Evolutionary conservation across 2,329 filamentous ascomycete genomes (phyloP).

Genomic region (Xylariaceae sp.): DNA sequence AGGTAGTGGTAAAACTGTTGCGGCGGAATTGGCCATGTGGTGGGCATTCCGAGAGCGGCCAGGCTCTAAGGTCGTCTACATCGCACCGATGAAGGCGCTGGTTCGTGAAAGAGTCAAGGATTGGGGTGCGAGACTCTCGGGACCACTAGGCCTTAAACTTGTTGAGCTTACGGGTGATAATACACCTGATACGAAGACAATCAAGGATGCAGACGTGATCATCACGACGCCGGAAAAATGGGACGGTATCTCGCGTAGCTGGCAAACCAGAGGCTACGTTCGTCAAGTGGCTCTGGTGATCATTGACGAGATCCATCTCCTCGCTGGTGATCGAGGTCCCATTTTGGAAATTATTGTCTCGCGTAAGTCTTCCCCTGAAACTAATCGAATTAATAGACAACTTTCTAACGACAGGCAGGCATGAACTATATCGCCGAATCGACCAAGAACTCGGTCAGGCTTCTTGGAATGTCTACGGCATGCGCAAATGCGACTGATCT

Average conservation of each 20-base stretch:
- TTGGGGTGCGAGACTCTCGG: slow-evolving; percentile 77
- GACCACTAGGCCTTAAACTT: slow-evolving; percentile 78
- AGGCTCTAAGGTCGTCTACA: slow-evolving; percentile 96
- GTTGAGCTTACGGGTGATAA: slow-evolving; percentile 98
- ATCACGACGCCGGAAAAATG: slow-evolving; percentile 99
- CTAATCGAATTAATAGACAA: background rate
- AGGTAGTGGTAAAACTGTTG: slow-evolving; percentile 95
- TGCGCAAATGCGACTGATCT: slow-evolving; percentile 94
- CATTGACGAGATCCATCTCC: slow-evolving; percentile 94
- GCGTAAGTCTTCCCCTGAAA: slow-evolving; percentile 36
- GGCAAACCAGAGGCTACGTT: slow-evolving; percentile 96
- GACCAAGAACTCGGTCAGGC: slow-evolving; percentile 78
- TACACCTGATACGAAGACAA: slow-evolving; percentile 92
- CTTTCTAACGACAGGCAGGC: slow-evolving; percentile 39
- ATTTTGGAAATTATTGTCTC: slow-evolving; percentile 96
- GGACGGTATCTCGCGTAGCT: slow-evolving; percentile 98
- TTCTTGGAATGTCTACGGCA: slow-evolving; percentile 98
- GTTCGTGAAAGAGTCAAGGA: slow-evolving; percentile 95
- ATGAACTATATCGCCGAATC: slow-evolving; percentile 99
- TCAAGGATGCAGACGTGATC: slow-evolving; percentile 93
- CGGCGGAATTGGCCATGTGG: slow-evolving; percentile 97
- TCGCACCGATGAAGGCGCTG: slow-evolving; percentile 97
- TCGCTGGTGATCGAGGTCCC: slow-evolving; percentile 93
- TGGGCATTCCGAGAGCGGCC: slow-evolving; percentile 95
- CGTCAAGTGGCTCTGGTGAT: slow-evolving; percentile 92